Percentiles rank a stretch among this genome's conserved stretches.
These are phyloP conservation scores for Monosporozyma servazzii DNA, from an alignment of 805 yeast species.

Conservation along the genomic window DNA sequence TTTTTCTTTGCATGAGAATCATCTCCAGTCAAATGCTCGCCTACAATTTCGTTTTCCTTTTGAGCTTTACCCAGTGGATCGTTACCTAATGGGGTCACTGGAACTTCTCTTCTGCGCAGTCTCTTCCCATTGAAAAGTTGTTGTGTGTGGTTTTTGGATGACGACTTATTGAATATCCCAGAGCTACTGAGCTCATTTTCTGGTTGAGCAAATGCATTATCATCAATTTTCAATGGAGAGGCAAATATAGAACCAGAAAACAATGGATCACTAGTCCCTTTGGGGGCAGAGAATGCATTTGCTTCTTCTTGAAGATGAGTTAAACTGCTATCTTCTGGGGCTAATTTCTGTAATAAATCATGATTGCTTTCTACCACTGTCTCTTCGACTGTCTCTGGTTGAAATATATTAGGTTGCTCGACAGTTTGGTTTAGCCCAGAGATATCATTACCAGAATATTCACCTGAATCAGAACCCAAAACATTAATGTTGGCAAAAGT, in stretches of 20 bases:
- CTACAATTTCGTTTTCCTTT: constrained; percentile 25
- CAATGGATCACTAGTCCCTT: constrained; percentile 24
- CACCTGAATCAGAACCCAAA: background rate
- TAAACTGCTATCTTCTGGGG: constrained; percentile 31
- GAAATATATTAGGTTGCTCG: background rate
- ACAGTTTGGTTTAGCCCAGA: constrained; percentile 2
- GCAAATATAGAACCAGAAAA: constrained; percentile 20
- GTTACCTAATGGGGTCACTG: background rate
- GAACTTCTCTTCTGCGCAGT: constrained; percentile 30
- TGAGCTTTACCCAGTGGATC: constrained; percentile 30
- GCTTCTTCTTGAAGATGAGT: constrained; percentile 37
- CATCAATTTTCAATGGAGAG: background rate
- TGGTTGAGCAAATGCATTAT: background rate
- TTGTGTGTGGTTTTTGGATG: constrained; percentile 27
- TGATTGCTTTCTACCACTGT: background rate
- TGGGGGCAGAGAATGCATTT: background rate
- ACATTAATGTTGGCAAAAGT: constrained; percentile 11
- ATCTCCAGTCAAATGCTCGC: constrained; percentile 27
- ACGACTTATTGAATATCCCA: constrained; percentile 5
- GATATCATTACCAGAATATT: constrained; percentile 14
- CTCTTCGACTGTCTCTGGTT: background rate
- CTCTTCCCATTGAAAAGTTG: constrained; percentile 42
- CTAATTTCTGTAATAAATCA: constrained; percentile 11
- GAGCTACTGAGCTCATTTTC: constrained; percentile 5
- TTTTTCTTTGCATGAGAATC: constrained; percentile 18